Evolutionary conservation across 108 stramenopile genomes (phyloP).

Genomic region (Schizochytrium sp.): DNA sequence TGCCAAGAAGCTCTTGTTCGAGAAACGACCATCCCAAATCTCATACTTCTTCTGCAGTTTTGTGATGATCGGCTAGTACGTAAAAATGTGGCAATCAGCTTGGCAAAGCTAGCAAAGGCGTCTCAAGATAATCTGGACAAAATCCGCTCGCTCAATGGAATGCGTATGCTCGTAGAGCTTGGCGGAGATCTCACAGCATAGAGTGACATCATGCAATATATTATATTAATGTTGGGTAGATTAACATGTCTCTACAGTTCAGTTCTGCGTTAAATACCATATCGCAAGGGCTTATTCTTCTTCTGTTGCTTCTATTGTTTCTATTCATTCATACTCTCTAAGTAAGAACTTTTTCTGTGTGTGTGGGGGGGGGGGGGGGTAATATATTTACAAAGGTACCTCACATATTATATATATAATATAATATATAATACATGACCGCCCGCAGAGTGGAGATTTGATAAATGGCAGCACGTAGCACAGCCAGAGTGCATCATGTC

Average conservation of each 20-base stretch:
- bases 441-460: too few relatives aligned
- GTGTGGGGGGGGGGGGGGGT: too few relatives aligned
- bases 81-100: slow-evolving; percentile 19
- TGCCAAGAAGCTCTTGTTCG: neutral
- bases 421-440: too few relatives aligned
- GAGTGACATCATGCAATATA: neutral
- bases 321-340: too few relatives aligned
- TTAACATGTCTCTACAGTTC: too few relatives aligned
- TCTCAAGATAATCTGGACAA: neutral
- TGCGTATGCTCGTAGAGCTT: slow-evolving; percentile 40
- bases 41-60: slow-evolving; percentile 25
- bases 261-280: too few relatives aligned
- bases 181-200: slow-evolving; percentile 38
- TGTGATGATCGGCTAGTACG: neutral
- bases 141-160: slow-evolving; percentile 4
- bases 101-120: slow-evolving; percentile 48
- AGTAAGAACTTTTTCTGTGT: too few relatives aligned
- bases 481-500: neutral
- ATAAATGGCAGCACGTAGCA: too few relatives aligned
- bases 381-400: too few relatives aligned
- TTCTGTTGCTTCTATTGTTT: too few relatives aligned
- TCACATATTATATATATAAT: too few relatives aligned
- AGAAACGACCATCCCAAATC: neutral
- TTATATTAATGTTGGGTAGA: neutral
- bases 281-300: too few relatives aligned